phyloP scores from a whole-genome alignment of 2,329 filamentous ascomycete species.

The Leptodontidium sp. region DNA sequence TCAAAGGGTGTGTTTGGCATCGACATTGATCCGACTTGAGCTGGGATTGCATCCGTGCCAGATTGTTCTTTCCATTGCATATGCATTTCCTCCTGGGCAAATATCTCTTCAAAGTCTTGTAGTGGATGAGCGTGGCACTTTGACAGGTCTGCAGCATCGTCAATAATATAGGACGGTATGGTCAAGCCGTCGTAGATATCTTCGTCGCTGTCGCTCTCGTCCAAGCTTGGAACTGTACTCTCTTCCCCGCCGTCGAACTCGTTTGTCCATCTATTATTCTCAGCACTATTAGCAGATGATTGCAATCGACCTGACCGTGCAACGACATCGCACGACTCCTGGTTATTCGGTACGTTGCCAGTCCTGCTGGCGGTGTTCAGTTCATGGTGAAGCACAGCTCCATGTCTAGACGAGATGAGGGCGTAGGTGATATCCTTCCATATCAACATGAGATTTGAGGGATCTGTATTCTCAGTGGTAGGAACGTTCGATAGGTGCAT shows the following conservation, averaged over 20 bases:
- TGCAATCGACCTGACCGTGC: neutral
- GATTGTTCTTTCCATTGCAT: neutral
- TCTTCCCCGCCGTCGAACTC: conserved; percentile 2
- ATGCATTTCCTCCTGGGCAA: neutral
- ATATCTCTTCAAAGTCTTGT: neutral
- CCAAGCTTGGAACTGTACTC: neutral
- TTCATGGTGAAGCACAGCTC: conserved; percentile 3
- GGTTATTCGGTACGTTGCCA: neutral
- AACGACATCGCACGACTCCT: neutral
- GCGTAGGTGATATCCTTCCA: neutral
- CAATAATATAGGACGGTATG: conserved; percentile 3
- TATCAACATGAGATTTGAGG: neutral
- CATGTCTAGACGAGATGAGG: neutral
- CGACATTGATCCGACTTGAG: neutral
- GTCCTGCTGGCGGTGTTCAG: neutral
- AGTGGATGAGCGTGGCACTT: neutral
- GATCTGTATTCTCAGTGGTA: neutral
- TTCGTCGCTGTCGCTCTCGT: neutral
- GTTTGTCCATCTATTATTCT: conserved; percentile 3
- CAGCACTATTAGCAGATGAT: neutral
- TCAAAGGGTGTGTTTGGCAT: neutral
- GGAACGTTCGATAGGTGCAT: neutral
- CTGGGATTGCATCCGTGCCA: neutral
- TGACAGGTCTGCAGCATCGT: neutral
- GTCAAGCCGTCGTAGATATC: neutral